These are phyloP conservation scores for Neurospora sp. DNA, from an alignment of 495 filamentous ascomycete species.

Conservation along the genomic window DNA sequence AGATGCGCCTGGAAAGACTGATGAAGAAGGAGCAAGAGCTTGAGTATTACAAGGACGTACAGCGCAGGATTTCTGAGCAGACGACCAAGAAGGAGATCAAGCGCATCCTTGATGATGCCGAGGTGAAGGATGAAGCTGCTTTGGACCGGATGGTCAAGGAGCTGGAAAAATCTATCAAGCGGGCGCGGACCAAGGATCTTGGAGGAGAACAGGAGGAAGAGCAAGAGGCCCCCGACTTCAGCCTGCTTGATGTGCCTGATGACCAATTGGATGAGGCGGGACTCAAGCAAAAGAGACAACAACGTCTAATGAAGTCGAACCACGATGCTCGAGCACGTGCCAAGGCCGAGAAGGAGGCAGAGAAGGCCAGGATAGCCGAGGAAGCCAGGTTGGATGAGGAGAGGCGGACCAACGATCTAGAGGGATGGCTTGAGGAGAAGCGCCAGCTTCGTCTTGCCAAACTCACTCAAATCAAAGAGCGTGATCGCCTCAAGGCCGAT, in stretches of 20 bases:
- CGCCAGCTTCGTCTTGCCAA: conserved; percentile 61
- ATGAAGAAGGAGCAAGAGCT: conserved; percentile 93
- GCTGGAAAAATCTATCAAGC: conserved; percentile 76
- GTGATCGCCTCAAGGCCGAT: conserved; percentile 82
- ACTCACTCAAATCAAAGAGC: conserved; percentile 81
- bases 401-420: conserved; percentile 70
- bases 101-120: conserved; percentile 75
- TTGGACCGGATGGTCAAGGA: conserved; percentile 76
- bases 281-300: conserved; percentile 81
- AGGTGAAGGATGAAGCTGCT: conserved; percentile 78
- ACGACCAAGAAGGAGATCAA: conserved; percentile 78
- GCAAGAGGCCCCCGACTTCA: conserved; percentile 70
- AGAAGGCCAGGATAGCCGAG: conserved; percentile 73
- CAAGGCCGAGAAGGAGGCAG: conserved; percentile 89
- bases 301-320: conserved; percentile 85
- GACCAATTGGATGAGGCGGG: conserved; percentile 86
- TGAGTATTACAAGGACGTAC: conserved; percentile 83
- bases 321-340: conserved; percentile 84
- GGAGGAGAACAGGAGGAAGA: conserved; percentile 72
- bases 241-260: conserved; percentile 79
- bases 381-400: conserved; percentile 75
- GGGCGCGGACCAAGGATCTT: conserved; percentile 83
- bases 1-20: conserved; percentile 88
- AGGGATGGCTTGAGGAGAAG: conserved; percentile 77
- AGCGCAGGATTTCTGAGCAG: conserved; percentile 48